phyloP scores from a whole-genome alignment of 2,329 filamentous ascomycete genomes.

The Neospermospora avenae region DNA sequence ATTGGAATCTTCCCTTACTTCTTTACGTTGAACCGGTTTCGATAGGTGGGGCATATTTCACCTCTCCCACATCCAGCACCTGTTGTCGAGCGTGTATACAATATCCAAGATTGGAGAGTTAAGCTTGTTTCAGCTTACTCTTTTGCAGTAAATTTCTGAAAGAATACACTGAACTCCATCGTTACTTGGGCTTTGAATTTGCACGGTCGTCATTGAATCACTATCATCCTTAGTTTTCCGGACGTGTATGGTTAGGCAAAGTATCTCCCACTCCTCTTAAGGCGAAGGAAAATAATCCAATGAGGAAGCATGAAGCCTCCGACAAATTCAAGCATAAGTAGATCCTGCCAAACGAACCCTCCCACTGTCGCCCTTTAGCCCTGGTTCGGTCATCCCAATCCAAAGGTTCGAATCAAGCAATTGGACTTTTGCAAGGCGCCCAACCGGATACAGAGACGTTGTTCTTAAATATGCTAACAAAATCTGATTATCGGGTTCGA shows the following conservation, averaged over 20 bases:
- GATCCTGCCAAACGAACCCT: background rate
- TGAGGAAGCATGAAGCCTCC: background rate
- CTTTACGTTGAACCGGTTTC: background rate
- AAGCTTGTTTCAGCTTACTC: background rate
- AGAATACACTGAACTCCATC: no score
- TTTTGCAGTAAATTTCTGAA: background rate
- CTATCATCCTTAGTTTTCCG: background rate
- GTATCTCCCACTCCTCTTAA: background rate
- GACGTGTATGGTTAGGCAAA: background rate
- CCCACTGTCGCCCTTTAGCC: background rate
- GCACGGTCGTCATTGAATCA: background rate
- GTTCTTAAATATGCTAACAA: no score
- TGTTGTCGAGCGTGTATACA: conserved; percentile 1
- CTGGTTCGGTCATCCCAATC: background rate
- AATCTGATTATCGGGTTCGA: no score
- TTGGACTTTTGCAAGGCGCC: background rate
- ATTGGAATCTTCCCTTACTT: background rate
- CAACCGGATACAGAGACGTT: background rate
- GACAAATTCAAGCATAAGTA: background rate
- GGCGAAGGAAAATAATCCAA: background rate
- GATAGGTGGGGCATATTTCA: background rate
- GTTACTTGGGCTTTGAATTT: no score
- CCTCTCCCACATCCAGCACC: background rate
- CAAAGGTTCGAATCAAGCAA: background rate
- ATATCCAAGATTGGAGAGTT: background rate